Percentiles rank a stretch among this genome's conserved stretches.
phyloP scores from a whole-genome alignment of 1,284 basidiomycete species.

The Boletus sp. region DNA sequence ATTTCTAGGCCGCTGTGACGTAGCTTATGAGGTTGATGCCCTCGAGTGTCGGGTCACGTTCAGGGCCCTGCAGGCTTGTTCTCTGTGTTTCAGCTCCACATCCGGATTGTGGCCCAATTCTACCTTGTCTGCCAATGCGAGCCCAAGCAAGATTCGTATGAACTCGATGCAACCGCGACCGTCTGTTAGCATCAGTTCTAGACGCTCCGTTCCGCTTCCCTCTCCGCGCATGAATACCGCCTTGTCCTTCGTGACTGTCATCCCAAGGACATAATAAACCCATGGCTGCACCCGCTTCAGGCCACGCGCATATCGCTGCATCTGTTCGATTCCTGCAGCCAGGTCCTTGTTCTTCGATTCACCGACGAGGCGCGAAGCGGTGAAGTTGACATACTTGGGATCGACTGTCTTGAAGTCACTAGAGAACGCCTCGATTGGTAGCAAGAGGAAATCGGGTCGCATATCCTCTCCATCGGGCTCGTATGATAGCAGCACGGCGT shows the following conservation, averaged over 20 bases:
- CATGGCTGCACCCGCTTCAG: constrained; percentile 22
- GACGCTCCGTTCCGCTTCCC: constrained; percentile 17
- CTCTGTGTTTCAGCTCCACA: background rate
- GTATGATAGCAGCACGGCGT: constrained; percentile 18
- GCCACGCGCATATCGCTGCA: constrained; percentile 17
- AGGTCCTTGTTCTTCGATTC: constrained; percentile 15
- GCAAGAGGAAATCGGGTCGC: constrained; percentile 21
- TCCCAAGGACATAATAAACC: constrained; percentile 16
- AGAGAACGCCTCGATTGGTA: constrained; percentile 21
- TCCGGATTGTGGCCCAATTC: constrained; percentile 20
- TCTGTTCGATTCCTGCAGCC: constrained; percentile 5
- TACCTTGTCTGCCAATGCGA: constrained; percentile 11
- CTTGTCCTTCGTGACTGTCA: constrained; percentile 14
- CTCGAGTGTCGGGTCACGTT: background rate
- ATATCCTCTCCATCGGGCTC: constrained; percentile 20
- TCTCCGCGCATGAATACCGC: constrained; percentile 23
- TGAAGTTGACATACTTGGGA: constrained; percentile 21
- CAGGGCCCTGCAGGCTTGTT: background rate
- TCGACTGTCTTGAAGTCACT: constrained; percentile 13
- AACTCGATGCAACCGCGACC: constrained; percentile 25
- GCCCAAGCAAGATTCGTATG: constrained; percentile 20
- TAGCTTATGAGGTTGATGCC: background rate
- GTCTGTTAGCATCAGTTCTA: constrained; percentile 9
- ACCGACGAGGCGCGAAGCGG: constrained; percentile 16
- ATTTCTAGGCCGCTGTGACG: background rate